These are phyloP conservation scores for Dioscorea alata DNA, from an alignment of 106 monocot species.

Conservation along the genomic window DNA sequence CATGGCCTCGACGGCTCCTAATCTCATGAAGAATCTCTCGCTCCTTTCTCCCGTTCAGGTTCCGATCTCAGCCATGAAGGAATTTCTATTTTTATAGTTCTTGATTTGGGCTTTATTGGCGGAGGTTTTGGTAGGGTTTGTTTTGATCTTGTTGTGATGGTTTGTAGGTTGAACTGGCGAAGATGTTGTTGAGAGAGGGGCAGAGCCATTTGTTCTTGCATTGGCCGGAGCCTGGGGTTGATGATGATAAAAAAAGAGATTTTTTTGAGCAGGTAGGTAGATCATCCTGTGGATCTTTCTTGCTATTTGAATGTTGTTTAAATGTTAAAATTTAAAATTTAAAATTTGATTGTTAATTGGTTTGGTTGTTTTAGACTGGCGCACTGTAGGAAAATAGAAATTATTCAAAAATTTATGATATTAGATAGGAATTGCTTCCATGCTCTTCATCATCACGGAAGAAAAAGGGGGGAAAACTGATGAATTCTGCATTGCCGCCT, in stretches of 20 bases:
- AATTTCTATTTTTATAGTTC: neutral
- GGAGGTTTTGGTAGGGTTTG: neutral
- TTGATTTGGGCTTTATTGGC: no score
- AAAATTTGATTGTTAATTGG: no score
- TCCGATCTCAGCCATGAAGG: neutral
- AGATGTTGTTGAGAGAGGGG: slow-evolving; percentile 55
- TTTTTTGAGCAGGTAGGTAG: slow-evolving; percentile 95
- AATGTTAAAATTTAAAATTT: no score
- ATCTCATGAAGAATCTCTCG: slow-evolving; percentile 49
- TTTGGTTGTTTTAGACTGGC: no score
- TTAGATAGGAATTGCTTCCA: no score
- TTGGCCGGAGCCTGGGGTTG: slow-evolving; percentile 75
- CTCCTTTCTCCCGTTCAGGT: slow-evolving; percentile 62
- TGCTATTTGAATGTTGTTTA: neutral
- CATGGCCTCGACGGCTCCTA: slow-evolving; percentile 38
- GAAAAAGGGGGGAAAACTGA: no score
- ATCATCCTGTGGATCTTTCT: neutral
- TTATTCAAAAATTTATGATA: no score
- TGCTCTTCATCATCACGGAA: no score
- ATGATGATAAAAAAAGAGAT: slow-evolving; percentile 53
- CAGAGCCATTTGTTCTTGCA: slow-evolving; percentile 77
- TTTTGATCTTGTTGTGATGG: neutral
- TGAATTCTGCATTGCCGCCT: no score
- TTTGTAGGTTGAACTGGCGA: slow-evolving; percentile 49
- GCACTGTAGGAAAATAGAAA: no score